Base-by-base conservation (phyloP, 2,329 filamentous ascomycete genomes). In the Ophiosphaerella herpotricha region DNA sequence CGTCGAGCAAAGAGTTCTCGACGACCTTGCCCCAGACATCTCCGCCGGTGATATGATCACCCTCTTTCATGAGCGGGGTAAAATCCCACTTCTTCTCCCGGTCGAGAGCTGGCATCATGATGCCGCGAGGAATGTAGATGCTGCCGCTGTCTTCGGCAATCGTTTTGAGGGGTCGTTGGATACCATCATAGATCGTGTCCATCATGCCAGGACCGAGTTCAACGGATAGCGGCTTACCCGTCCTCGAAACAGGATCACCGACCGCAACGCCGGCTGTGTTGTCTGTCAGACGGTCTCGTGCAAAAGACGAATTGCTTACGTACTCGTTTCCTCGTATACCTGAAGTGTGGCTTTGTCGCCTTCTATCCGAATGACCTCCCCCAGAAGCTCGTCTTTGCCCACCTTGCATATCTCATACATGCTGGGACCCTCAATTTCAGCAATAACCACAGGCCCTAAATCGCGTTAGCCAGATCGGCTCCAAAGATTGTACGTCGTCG, bases 141-240 rank as follows among this genome's bases (percentile, higher is more conserved):
- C 90, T 91, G 70, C 91, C 80, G 44, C 91, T 86, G 41, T 83
- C 77, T 35, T 87, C 80, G 63, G 90, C 81, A 68, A 99, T 99
- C 61, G 85, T 86, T 77, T 88, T 88, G 66, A 99, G 86, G 43
- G 94, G 94, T 72, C 94, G 88, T 77, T 99, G 94, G 69, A 99
- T 99, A 80, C 94, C 94, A 75, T 99, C 94, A 82, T 97, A 99
- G 76, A 99, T 99, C 63, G 94, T 97, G 79, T 97, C 93, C 84
- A 99, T 91, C 75, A 99, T 81, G 73, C 94, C 94, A 58, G 94
- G 94, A 43, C 94, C 94, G 40, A 99, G 88, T 77, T 99, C 94
- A 77, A 99, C 94, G 50, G 94, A 97, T 48, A 99, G 82, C 58
- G 94, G 94, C 83, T 97, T 97, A 75, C 91, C 90, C 50, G 93